Percentiles rank a stretch among this genome's conserved stretches.
phyloP scores from a whole-genome alignment of 2,329 filamentous ascomycete species.

The Fusarium cicatricum region DNA sequence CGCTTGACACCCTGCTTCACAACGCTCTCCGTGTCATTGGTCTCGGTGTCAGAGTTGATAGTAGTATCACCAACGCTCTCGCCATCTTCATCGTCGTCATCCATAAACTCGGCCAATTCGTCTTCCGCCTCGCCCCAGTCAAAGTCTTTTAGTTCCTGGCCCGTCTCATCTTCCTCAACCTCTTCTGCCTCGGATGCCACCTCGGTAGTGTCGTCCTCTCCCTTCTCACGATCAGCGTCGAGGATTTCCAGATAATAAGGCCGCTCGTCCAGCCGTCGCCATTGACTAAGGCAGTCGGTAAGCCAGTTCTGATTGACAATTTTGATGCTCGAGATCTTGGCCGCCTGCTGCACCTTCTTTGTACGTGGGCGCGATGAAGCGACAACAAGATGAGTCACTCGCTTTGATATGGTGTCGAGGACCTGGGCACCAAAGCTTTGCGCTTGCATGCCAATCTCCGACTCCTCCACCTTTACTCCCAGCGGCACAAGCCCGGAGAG shows the following conservation, averaged over 20 bases:
- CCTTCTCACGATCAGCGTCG: constrained; percentile 65
- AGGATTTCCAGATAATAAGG: constrained; percentile 82
- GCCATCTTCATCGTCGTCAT: constrained; percentile 59
- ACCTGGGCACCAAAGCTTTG: constrained; percentile 82
- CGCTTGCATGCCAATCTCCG: constrained; percentile 88
- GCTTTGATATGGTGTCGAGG: constrained; percentile 63
- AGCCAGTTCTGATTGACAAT: constrained; percentile 96
- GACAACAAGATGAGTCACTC: constrained; percentile 78
- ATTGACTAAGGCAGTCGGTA: constrained; percentile 82
- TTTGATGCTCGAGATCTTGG: constrained; percentile 80
- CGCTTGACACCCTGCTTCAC: constrained; percentile 45
- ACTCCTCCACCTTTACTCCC: constrained; percentile 78
- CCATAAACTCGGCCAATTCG: constrained; percentile 79
- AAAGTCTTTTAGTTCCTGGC: constrained; percentile 61
- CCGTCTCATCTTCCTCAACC: constrained; percentile 43
- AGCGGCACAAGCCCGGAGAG: constrained; percentile 91
- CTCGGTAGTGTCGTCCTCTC: constrained; percentile 46
- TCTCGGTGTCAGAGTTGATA: constrained; percentile 42
- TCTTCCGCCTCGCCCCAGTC: constrained; percentile 72
- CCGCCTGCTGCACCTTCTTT: constrained; percentile 88
- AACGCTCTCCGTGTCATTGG: constrained; percentile 39
- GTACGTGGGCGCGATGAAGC: constrained; percentile 78
- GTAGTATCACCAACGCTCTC: constrained; percentile 33
- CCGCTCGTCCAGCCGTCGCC: constrained; percentile 80
- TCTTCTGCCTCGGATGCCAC: constrained; percentile 43